Evolutionary conservation across 2,329 filamentous ascomycete species (phyloP).

Genomic region (Aspergillus candidus): DNA sequence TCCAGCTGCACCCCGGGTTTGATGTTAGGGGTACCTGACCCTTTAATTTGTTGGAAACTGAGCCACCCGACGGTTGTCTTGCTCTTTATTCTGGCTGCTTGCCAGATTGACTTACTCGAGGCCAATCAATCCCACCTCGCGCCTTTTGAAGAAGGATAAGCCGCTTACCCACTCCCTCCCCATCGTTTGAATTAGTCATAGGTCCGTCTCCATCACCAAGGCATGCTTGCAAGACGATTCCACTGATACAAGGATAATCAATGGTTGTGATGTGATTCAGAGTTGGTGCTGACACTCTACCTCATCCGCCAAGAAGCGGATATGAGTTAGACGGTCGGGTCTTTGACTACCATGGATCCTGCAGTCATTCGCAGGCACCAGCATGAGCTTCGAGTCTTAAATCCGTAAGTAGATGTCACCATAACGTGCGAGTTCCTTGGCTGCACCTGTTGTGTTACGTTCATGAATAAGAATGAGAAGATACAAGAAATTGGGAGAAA

Average conservation of each 20-base stretch:
- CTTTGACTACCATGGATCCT: conserved; percentile 23
- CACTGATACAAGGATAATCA: neutral
- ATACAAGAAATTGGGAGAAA: too few species aligned
- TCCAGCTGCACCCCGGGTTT: too few species aligned
- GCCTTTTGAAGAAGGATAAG: too few species aligned
- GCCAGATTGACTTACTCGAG: too few species aligned
- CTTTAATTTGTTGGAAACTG: too few species aligned
- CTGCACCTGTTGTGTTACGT: conserved; percentile 1
- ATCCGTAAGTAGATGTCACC: conserved; percentile 26
- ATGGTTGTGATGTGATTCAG: neutral
- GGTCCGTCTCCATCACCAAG: too few species aligned
- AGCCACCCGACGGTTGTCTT: too few species aligned
- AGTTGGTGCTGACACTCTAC: neutral
- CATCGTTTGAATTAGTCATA: too few species aligned
- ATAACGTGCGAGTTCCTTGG: conserved; percentile 1
- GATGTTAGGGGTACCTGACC: too few species aligned
- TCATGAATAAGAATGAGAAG: neutral
- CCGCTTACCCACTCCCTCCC: too few species aligned
- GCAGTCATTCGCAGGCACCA: conserved; percentile 17
- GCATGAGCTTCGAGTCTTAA: conserved; percentile 20
- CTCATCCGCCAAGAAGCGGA: conserved; percentile 12
- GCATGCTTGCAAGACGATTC: neutral
- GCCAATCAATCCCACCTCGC: too few species aligned
- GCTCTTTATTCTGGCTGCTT: too few species aligned
- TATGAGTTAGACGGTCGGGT: conserved; percentile 18